Conservation (phyloP, 2,329 filamentous ascomycete species). For the Capronia epimyces region DNA sequence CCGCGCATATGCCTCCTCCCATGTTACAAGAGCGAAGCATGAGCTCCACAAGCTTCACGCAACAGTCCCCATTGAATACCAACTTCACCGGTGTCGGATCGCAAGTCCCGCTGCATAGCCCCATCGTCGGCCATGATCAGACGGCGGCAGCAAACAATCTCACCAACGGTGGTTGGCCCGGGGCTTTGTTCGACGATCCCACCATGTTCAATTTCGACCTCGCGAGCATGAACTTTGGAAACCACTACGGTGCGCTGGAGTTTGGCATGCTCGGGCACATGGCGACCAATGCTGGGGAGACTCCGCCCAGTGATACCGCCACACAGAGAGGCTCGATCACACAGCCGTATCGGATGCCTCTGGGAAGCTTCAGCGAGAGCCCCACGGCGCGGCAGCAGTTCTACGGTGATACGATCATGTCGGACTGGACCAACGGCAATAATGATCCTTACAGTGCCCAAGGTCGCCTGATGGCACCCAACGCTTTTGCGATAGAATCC, state of each 20-base stretch:
- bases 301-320: slow-evolving; percentile 60
- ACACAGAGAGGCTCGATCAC: slow-evolving; percentile 45
- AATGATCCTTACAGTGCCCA: slow-evolving; percentile 37
- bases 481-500: slow-evolving; percentile 59
- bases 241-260: slow-evolving; percentile 90
- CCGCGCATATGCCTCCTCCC: slow-evolving; percentile 39
- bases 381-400: slow-evolving; percentile 38
- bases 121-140: slow-evolving; percentile 37
- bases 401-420: slow-evolving; percentile 42
- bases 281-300: slow-evolving; percentile 83
- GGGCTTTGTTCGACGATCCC: slow-evolving; percentile 76
- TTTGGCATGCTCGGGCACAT: slow-evolving; percentile 96
- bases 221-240: slow-evolving; percentile 89
- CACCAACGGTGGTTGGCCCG: slow-evolving; percentile 39
- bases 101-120: slow-evolving; percentile 36
- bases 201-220: slow-evolving; percentile 94
- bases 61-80: slow-evolving; percentile 69
- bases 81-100: slow-evolving; percentile 55
- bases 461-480: slow-evolving; percentile 39
- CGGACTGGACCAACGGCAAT: slow-evolving; percentile 42
- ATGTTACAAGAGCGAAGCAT: slow-evolving; percentile 43
- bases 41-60: slow-evolving; percentile 52
- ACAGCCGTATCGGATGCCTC: slow-evolving; percentile 37
- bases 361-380: slow-evolving; percentile 41
- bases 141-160: slow-evolving; percentile 35